Evolutionary conservation across 768 basidiomycete species (phyloP).

Genomic region (Cystofilobasidium bisporidii): DNA sequence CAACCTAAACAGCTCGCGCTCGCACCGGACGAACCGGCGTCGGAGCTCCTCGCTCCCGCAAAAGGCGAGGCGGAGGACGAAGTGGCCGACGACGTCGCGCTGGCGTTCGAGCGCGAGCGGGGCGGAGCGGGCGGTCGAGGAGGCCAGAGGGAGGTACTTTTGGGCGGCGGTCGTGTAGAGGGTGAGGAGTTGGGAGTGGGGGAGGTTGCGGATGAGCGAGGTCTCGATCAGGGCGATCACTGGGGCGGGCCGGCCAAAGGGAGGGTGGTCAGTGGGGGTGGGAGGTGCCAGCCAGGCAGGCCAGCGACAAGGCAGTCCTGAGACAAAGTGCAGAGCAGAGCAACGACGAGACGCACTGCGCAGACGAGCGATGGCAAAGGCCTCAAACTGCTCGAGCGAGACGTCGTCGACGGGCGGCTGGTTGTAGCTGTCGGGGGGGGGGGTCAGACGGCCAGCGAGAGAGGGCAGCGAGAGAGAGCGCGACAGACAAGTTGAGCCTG

Average conservation of each 20-base stretch:
- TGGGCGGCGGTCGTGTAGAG: conserved; percentile 56
- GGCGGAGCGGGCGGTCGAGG: conserved; percentile 47
- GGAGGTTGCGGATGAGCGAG: conserved; percentile 67
- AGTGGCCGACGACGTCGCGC: conserved; percentile 84
- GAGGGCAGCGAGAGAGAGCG: background rate
- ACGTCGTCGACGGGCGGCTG: conserved; percentile 74
- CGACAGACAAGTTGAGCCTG: conserved; percentile 57
- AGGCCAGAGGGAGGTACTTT: conserved; percentile 65
- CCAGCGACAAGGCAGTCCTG: too few species aligned
- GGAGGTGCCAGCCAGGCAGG: too few species aligned
- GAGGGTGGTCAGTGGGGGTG: conserved; percentile 30
- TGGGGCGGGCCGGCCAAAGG: conserved; percentile 31
- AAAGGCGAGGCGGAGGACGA: conserved; percentile 85
- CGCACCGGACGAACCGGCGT: conserved; percentile 77
- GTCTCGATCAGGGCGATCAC: conserved; percentile 86
- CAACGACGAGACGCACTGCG: conserved; percentile 43
- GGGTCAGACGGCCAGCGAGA: conserved; percentile 17
- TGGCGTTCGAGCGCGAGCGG: conserved; percentile 57
- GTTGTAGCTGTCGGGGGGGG: conserved; percentile 64
- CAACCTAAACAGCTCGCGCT: conserved; percentile 69
- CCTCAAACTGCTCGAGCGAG: conserved; percentile 91
- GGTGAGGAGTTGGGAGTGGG: conserved; percentile 64
- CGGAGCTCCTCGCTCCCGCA: conserved; percentile 90
- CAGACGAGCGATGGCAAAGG: conserved; percentile 74
- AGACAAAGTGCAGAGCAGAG: background rate